phyloP scores from a whole-genome alignment of 148 eudicot genomes.

The Beta vulgaris region DNA sequence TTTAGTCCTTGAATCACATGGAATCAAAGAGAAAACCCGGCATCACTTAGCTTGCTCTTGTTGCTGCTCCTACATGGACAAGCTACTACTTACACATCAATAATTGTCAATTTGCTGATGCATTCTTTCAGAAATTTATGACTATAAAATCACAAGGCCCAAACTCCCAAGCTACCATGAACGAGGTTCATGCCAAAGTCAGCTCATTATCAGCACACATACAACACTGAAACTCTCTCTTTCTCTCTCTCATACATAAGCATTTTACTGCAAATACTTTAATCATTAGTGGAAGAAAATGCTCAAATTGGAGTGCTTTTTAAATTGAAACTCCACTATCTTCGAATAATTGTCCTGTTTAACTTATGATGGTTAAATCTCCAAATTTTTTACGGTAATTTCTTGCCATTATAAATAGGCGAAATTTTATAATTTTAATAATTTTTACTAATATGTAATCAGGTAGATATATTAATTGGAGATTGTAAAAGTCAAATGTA shows the following conservation, averaged over 20 bases:
- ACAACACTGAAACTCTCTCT: neutral
- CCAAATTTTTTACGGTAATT: no score
- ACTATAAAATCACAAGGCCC: conserved; percentile 17
- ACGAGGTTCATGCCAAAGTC: conserved; percentile 18
- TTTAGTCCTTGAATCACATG: neutral
- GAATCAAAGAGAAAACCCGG: neutral
- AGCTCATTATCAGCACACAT: conserved; percentile 4
- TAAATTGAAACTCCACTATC: no score
- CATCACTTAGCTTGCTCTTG: neutral
- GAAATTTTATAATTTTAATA: no score
- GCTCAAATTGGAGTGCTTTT: no score
- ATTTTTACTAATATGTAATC: no score
- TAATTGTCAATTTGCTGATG: conserved; percentile 1
- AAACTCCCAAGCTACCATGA: conserved; percentile 28
- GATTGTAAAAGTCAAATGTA: no score
- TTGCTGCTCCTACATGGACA: conserved; percentile 3
- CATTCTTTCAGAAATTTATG: conserved; percentile 29
- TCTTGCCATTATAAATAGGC: no score
- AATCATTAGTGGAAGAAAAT: conserved; percentile 4
- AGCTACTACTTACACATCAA: neutral
- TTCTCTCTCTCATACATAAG: neutral
- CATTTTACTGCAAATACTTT: neutral
- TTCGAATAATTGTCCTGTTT: no score
- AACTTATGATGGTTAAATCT: no score
- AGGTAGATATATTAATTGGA: no score